Evolutionary conservation across 768 basidiomycete species (phyloP), one percentile per base, ranked within the genome.

Genomic region (Podaxis rugospora): DNA sequence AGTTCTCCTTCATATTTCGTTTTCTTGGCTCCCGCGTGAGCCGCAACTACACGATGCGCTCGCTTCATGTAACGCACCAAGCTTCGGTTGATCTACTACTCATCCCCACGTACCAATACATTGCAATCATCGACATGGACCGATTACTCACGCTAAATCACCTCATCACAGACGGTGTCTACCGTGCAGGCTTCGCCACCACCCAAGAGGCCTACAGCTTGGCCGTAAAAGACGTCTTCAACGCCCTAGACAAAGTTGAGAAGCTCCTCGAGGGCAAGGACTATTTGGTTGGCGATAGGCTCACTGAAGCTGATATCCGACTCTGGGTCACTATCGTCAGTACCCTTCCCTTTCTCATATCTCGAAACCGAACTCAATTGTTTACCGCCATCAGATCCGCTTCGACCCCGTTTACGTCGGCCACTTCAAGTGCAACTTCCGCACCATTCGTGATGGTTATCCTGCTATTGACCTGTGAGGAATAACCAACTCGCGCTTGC

Each of bases 381-480:
- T 54, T 40, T 32, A 1, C 37, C 54, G 6, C 52, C 11, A 60
- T 59, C 37, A 92, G 90, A 76, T 93, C 63, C 92, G 93, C 37
- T 95, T 95, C 74, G 94, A 96, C 67, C 87, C 88, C 1, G 95
- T 90, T 14, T 98, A 98, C 73, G 82, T 89, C 51, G 85, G 88
- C 0, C 92, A 94, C 71, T 98, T 98, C 83, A 98, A 98, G 67
- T 95, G 93, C 76, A 95, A 96, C 78, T 71, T 93, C 64, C 86
- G 88, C 32, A 86, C 83, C 46, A 91, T 97, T 69, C 92, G 95
- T 23, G 77, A 86, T 67, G 90, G 90, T 5, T 98, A 95, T 73
- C 95, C 95, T 18, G 82, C 86, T 51, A 83, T 97, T 52, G 83
- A 98, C 75, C 70, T 70, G 85, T 83, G 57, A 49, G 80, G 74